A percentile compares a stretch with the other conserved stretches of the same genome.
Evolutionary conservation across 257 asterid genomes (phyloP).

Genomic region (Nicotiana benthamiana): DNA sequence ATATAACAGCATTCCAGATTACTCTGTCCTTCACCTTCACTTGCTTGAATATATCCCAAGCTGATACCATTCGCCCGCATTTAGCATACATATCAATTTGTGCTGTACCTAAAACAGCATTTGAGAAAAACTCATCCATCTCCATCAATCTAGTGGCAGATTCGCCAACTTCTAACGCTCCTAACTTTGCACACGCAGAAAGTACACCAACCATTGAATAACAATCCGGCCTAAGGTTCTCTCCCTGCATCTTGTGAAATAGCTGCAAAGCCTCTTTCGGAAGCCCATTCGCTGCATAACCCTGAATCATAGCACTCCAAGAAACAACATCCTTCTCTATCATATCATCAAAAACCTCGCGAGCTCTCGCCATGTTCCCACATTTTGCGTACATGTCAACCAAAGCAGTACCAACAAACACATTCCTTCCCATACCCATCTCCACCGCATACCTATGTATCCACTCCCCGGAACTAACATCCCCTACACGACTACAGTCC

Average conservation of each 20-base stretch:
- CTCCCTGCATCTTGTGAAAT: slow-evolving; percentile 24
- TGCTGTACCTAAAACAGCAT: slow-evolving; percentile 37
- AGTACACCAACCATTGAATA: slow-evolving; percentile 48
- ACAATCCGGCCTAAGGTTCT: slow-evolving; percentile 22
- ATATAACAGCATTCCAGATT: slow-evolving; percentile 34
- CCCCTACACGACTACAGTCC: slow-evolving; percentile 29
- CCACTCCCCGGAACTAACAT: slow-evolving; percentile 30
- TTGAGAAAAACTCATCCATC: slow-evolving; percentile 22
- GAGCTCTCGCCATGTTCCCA: slow-evolving; percentile 37
- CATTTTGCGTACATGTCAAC: slow-evolving; percentile 36
- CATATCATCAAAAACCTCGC: slow-evolving; percentile 32
- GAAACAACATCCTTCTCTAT: slow-evolving; percentile 34
- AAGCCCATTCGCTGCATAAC: slow-evolving; percentile 37
- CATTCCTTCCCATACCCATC: slow-evolving; percentile 31
- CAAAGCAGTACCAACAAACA: slow-evolving; percentile 32
- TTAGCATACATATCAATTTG: slow-evolving; percentile 40
- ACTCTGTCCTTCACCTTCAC: slow-evolving; percentile 35
- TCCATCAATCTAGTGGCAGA: slow-evolving; percentile 29
- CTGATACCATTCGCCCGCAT: slow-evolving; percentile 31
- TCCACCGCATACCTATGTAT: slow-evolving; percentile 20
- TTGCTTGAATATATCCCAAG: slow-evolving; percentile 28
- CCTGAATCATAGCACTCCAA: slow-evolving; percentile 49
- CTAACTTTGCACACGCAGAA: slow-evolving; percentile 41
- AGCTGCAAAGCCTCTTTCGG: slow-evolving; percentile 35
- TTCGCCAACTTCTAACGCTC: slow-evolving; percentile 39